A percentile compares a stretch with the other conserved stretches of the same genome.
These are phyloP conservation scores for Salix exigua DNA, from an alignment of 345 rosid genomes.

Conservation along the genomic window DNA sequence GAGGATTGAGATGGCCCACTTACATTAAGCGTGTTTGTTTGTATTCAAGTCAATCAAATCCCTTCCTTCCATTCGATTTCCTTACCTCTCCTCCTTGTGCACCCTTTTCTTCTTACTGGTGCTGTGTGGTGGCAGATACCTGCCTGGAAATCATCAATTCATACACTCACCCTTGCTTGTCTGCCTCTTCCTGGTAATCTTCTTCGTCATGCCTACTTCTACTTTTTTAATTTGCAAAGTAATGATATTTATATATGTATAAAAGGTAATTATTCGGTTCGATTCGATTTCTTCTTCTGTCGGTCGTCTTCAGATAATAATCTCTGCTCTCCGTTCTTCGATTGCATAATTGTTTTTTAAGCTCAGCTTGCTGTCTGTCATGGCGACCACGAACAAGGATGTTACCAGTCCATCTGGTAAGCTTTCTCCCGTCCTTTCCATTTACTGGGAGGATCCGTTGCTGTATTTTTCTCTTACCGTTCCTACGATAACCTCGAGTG, in stretches of 20 bases:
- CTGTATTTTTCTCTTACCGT: background rate
- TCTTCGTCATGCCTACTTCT: too few relatives aligned
- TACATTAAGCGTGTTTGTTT: background rate
- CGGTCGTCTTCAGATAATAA: background rate
- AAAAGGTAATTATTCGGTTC: too few relatives aligned
- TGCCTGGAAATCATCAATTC: too few relatives aligned
- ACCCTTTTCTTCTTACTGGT: background rate
- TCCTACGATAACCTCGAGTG: background rate
- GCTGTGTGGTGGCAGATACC: too few relatives aligned
- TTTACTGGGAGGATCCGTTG: background rate
- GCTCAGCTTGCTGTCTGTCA: background rate
- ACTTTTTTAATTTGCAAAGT: too few relatives aligned
- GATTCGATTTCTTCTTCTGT: too few relatives aligned
- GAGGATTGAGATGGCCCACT: conserved; percentile 11
- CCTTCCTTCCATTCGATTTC: background rate
- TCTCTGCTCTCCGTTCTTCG: background rate
- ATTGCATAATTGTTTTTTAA: background rate
- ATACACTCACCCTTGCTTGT: too few relatives aligned
- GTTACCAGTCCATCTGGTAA: background rate
- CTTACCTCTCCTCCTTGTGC: background rate
- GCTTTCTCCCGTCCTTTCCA: background rate
- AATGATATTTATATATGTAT: too few relatives aligned
- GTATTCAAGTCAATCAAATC: background rate
- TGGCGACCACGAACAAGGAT: conserved; percentile 14
- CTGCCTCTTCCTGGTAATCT: too few relatives aligned